Evolutionary conservation across 306 rosid species (phyloP), one percentile per base, ranked within the genome.

Genomic region (Cyamopsis tetragonoloba): DNA sequence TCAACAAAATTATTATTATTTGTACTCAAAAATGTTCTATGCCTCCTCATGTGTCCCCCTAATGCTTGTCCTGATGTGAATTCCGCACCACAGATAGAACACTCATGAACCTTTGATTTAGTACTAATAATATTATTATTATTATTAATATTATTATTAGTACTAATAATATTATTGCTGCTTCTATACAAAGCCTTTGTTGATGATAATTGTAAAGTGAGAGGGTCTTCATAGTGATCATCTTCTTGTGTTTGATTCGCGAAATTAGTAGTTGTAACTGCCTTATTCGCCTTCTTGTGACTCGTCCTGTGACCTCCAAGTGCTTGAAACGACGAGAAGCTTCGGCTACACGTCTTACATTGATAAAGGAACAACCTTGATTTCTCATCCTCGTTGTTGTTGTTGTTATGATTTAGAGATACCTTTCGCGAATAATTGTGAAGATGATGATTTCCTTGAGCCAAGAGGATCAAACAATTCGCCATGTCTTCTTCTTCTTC

Each of bases 21-120:
- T 28, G 61, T 37, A 32, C 64, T 66, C n/a, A 69, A 9, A 12
- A 79, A 59, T 8, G 76, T 60, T 80, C 95, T 82, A 62, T 92
- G 98, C 65, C 96, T 34, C 41, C 98, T 82, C 96, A 92, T 87
- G 46, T 92, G 98, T 28, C 98, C 98, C 18, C 98, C 98, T 2
- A 92, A 80, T 30, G 96, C 98, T 74, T 87, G 98, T 1, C 96
- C 98, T 30, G 98, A 89, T 0, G 82, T 54, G 61, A 92, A 92
- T 15, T 84, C 89, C 11, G 96, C 81, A n/a, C 93, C 87, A 44
- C 96, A 92, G 5, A 92, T 78, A 0, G 91, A 84, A 65, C 98
- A 92, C 77, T 86, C 96, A 1, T 92, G 98, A 74, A 92, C 81
- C 75, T 87, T 92, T 2, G 76, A 2, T 46, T 73, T 89, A 62